Evolutionary conservation across 2,329 filamentous ascomycete genomes (phyloP), one percentile per base, ranked within the genome.

Genomic region (Exophiala bonariae): DNA sequence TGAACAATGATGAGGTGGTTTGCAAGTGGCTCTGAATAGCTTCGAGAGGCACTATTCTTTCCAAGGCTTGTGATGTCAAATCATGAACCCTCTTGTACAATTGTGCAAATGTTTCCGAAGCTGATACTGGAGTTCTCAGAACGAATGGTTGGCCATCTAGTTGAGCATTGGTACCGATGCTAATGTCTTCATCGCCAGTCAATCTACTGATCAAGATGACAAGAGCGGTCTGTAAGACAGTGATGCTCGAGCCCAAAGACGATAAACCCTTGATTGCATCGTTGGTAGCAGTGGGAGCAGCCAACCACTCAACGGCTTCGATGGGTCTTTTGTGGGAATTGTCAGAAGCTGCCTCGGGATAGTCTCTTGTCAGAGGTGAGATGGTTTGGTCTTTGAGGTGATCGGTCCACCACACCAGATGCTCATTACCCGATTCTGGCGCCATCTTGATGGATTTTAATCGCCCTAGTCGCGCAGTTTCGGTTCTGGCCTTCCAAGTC

Each of bases 171-270:
- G 72, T 73, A 28, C 69, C 72, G 44, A 75, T 61, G 26, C 70
- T 69, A 50, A 75, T 74, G 55, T 75, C 72, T 52, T 75, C 73
- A 49, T 75, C 72, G 14, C 72, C 73, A 11, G 72, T 75, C 54
- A 75, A 59, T 49, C 72, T 68, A 50, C 66, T 66, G 17, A 72
- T 70, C 35, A 75, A 60, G 40, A 72, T 62, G 2, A 72, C 62
- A 37, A 72, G 70, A 16, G 71, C 69, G 17, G 71, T 66, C 49
- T 75, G 56, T 37, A 75, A 62, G 32, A 72, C 61, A 3, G 65
- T 68, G 42, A 73, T 72, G 1, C 60, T 52, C 3, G 69, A 66
- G 14, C 61, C 56, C 22, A 66, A 50, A 42, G 61, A 50, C 30
- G 65, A 60, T 49, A 74, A 53, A 49, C 68, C 69, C 48, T 70